Evolutionary conservation across 2,329 filamentous ascomycete species (phyloP).

Genomic region (Colletotrichum godetiae): DNA sequence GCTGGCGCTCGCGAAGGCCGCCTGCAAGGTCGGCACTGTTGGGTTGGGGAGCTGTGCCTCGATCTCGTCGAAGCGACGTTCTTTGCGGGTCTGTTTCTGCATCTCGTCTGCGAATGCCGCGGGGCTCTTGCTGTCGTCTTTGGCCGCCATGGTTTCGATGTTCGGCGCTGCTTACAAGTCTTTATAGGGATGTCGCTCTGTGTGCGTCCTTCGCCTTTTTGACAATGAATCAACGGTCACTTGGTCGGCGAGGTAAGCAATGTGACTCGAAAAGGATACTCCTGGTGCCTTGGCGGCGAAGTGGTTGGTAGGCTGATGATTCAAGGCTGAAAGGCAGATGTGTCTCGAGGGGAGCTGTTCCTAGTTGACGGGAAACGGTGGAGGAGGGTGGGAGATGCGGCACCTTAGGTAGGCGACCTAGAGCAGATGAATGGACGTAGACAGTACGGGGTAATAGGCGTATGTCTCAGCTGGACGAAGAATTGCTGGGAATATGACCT

Average conservation of each 20-base stretch:
- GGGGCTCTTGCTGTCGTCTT: conserved; percentile 31
- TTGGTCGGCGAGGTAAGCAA: conserved; percentile 1
- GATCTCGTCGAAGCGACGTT: conserved; percentile 60
- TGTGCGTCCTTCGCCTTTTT: not conserved
- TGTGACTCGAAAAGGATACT: conserved; percentile 22
- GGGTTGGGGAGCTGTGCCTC: conserved; percentile 59
- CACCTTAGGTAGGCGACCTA: not conserved
- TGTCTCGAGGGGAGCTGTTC: conserved; percentile 6
- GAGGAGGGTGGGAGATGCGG: not conserved
- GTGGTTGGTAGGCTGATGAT: conserved; percentile 33
- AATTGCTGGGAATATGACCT: not conserved
- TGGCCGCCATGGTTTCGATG: conserved; percentile 11
- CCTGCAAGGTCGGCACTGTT: conserved; percentile 40
- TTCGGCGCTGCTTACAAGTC: not conserved
- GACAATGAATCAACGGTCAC: conserved; percentile 12
- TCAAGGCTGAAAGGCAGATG: conserved; percentile 16
- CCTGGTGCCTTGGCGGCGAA: conserved; percentile 28
- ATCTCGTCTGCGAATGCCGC: conserved; percentile 52
- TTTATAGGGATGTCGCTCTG: conserved; percentile 1
- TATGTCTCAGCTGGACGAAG: conserved; percentile 21
- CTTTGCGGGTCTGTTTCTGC: conserved; percentile 61
- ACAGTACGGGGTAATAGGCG: conserved; percentile 1
- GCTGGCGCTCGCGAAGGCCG: conserved; percentile 46
- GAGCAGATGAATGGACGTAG: not conserved
- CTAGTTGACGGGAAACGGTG: not conserved